Conservation (phyloP, 345 rosid species). For the Salix dunnii region DNA sequence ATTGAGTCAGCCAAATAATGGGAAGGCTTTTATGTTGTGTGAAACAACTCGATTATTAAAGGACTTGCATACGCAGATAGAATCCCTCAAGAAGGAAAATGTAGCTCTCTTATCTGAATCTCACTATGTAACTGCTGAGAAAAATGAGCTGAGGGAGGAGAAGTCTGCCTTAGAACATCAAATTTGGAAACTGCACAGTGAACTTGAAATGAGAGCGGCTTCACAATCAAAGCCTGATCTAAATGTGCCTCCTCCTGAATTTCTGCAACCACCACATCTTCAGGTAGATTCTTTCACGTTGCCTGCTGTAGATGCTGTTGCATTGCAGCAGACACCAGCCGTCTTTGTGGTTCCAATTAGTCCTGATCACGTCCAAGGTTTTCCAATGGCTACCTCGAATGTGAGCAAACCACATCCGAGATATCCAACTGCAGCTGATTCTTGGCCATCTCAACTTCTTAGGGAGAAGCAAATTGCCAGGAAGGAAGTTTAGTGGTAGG, state of each 20-base stretch:
- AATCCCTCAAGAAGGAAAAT: constrained; percentile 68
- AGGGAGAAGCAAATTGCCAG: constrained; percentile 19
- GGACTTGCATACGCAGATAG: constrained; percentile 66
- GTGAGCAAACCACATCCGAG: constrained; percentile 90
- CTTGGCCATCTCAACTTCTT: constrained; percentile 82
- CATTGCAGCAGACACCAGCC: constrained; percentile 48
- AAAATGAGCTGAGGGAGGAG: constrained; percentile 80
- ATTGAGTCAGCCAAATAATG: constrained; percentile 56
- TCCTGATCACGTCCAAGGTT: constrained; percentile 40
- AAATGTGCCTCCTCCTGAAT: constrained; percentile 48
- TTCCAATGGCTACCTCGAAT: constrained; percentile 27
- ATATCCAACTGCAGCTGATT: constrained; percentile 66
- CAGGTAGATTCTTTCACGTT: constrained; percentile 25
- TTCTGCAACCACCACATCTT: constrained; percentile 39
- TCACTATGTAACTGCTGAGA: constrained; percentile 70
- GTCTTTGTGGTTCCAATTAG: constrained; percentile 65
- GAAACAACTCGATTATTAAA: constrained; percentile 78
- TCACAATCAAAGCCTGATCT: constrained; percentile 50
- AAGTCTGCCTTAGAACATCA: constrained; percentile 59
- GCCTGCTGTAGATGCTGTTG: constrained; percentile 28
- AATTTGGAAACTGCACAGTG: constrained; percentile 48
- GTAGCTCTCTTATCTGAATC: constrained; percentile 67
- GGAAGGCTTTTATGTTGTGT: constrained; percentile 68
- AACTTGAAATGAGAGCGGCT: constrained; percentile 43
- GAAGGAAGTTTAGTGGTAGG: constrained; percentile 9